A percentile compares a stretch with the other conserved stretches of the same genome.
These are phyloP conservation scores for Arthrobotrys pseudoclavata DNA, from an alignment of 2,329 filamentous ascomycete genomes.

Conservation along the genomic window DNA sequence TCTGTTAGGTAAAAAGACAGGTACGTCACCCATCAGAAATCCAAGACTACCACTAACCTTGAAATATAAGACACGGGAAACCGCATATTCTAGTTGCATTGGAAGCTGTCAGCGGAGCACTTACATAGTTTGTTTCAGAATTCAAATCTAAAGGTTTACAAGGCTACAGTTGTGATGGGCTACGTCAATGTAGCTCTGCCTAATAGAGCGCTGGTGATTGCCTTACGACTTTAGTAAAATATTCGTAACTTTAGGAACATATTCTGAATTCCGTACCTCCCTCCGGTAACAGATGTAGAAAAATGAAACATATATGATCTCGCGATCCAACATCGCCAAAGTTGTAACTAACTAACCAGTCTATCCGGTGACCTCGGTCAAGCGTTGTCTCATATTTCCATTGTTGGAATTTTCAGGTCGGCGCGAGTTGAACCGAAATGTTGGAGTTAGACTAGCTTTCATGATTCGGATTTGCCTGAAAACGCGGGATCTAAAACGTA, in stretches of 20 bases:
- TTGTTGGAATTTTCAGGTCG: conserved; percentile 6
- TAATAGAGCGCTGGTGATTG: background rate
- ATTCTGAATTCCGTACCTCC: background rate
- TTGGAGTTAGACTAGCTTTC: too few relatives aligned
- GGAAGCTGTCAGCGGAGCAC: conserved; percentile 4
- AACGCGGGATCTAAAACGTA: background rate
- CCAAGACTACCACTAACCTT: background rate
- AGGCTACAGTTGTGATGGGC: background rate
- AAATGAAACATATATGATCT: conserved; percentile 10
- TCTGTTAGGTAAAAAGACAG: background rate
- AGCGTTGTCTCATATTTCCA: background rate
- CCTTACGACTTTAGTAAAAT: background rate
- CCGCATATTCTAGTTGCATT: conserved; percentile 30
- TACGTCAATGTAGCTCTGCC: background rate
- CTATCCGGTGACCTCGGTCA: conserved; percentile 3
- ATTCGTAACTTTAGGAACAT: conserved; percentile 4
- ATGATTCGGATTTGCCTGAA: background rate
- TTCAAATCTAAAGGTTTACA: background rate
- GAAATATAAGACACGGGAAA: conserved; percentile 47
- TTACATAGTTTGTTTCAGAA: conserved; percentile 13
- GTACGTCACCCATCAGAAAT: background rate
- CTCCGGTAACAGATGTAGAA: background rate
- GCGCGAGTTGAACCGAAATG: conserved; percentile 10
- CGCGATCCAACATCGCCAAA: conserved; percentile 1
- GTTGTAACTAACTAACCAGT: background rate